Conservation (phyloP, 2,329 filamentous ascomycete genomes). For the Arthrobotrys megalospora region DNA sequence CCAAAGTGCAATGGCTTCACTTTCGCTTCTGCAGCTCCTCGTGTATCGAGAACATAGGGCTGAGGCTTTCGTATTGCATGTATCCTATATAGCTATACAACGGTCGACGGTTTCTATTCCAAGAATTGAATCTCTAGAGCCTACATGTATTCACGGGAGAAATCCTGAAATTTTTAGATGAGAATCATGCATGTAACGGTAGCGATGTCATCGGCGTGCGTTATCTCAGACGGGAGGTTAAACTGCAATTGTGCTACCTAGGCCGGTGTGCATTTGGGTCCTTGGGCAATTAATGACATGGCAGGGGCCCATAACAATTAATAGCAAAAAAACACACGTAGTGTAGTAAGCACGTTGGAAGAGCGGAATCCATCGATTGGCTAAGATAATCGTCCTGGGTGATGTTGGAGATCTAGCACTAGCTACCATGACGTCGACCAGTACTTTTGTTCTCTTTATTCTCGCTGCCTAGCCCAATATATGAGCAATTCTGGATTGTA, state of each 20-base stretch:
- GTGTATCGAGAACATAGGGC: constrained; percentile 13
- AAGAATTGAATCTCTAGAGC: no score
- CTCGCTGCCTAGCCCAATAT: no score
- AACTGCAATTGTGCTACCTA: background rate
- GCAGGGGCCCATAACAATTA: background rate
- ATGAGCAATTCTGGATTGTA: no score
- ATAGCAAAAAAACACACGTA: background rate
- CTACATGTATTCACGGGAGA: background rate
- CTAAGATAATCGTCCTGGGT: no score
- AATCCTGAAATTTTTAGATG: background rate
- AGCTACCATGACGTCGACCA: no score
- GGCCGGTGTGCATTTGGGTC: background rate
- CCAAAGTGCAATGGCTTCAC: background rate
- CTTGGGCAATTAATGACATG: background rate
- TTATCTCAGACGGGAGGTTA: background rate
- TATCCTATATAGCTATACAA: background rate
- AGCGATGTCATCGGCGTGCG: background rate
- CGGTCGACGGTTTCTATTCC: no score
- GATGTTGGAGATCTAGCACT: no score
- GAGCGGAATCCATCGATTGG: no score
- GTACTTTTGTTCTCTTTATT: no score
- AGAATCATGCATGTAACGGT: constrained; percentile 11
- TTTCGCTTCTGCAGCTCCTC: constrained; percentile 20
- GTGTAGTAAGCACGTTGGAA: no score
- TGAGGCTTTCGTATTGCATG: background rate